Evolutionary conservation across 768 basidiomycete genomes (phyloP), one percentile per base, ranked within the genome.

Genomic region (Kockovaella imperatae): DNA sequence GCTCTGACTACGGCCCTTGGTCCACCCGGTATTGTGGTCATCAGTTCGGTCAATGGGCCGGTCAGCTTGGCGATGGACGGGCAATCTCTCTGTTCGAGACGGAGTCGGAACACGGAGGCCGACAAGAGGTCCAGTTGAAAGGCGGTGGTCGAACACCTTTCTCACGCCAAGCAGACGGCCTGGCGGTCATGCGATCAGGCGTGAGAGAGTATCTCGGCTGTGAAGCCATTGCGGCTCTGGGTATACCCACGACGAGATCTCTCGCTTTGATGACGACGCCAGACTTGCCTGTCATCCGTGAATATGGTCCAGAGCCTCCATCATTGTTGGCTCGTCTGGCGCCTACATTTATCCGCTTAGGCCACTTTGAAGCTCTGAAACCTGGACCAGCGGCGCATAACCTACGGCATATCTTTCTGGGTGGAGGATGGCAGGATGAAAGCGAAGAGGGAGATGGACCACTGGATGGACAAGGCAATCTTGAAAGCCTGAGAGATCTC

Each of bases 61-160:
- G 90, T 21, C 95, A 96, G 66, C 77, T 99, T 3, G 95, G 95
- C 11, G 93, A 97, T 61, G 95, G 95, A 0, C 78, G 95, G 15
- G 93, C 95, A 1, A 86, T 88, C n/a, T 86, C 86, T 7, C 79
- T 99, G 42, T 72, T 87, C 48, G 81, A 82, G n/a, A 87, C 87
- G 0, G 80, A 84, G 0, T 82, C 86, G 50, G 82, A 82, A 0
- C 65, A 73, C 5, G 74, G 80, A 36, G 76, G 62, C 11, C 50
- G 63, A 42, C 84, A 83, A 60, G 95, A 99, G 62, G 76, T 99
- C 7, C 95, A 97, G 69, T 79, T 99, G 56, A 99, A 97, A 68
- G 95, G 95, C 1, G 80, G 83, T 0, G 95, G 95, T 0, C 77
- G 95, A 10, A 97, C 93, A 1, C 91, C 95, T 0, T 97, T 91